phyloP scores from a whole-genome alignment of 805 yeast genomes.

The Myxozyma udenii region DNA sequence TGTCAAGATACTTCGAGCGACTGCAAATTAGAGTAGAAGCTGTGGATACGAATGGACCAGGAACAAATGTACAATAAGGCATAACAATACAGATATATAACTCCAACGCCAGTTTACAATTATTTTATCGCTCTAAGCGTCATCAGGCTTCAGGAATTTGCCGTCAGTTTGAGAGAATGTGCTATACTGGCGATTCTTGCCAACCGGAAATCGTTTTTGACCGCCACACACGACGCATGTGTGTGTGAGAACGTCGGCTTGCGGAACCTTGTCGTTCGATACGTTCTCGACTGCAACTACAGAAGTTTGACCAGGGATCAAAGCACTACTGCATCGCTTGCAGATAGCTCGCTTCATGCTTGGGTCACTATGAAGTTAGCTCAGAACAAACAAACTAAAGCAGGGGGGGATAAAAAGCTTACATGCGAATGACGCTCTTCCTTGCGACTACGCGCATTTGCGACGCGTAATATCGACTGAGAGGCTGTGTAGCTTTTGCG shows the following conservation, averaged over 20 bases:
- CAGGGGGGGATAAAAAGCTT: background rate
- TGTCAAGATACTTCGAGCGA: conserved; percentile 41
- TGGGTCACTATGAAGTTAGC: conserved; percentile 20
- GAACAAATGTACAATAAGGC: background rate
- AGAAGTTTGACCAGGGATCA: conserved; percentile 50
- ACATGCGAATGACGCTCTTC: conserved; percentile 31
- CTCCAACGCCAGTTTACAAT: background rate
- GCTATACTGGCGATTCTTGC: conserved; percentile 14
- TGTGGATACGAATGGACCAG: no score
- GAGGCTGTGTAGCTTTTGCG: background rate
- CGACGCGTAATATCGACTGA: conserved; percentile 15
- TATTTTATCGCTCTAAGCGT: background rate
- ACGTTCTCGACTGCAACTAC: conserved; percentile 41
- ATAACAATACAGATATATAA: background rate
- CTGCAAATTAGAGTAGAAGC: conserved; percentile 12
- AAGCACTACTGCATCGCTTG: conserved; percentile 55
- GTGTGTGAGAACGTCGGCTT: conserved; percentile 45
- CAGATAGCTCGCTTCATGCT: conserved; percentile 60
- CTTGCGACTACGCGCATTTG: conserved; percentile 29
- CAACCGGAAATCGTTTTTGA: conserved; percentile 28
- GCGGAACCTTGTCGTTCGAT: conserved; percentile 40
- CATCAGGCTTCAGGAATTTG: background rate
- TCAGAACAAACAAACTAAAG: background rate
- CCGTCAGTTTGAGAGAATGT: conserved; percentile 7
- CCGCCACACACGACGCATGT: conserved; percentile 25